Evolutionary conservation across 768 basidiomycete species (phyloP), one percentile per base, ranked within the genome.

Genomic region (Phanerochaete sordida): DNA sequence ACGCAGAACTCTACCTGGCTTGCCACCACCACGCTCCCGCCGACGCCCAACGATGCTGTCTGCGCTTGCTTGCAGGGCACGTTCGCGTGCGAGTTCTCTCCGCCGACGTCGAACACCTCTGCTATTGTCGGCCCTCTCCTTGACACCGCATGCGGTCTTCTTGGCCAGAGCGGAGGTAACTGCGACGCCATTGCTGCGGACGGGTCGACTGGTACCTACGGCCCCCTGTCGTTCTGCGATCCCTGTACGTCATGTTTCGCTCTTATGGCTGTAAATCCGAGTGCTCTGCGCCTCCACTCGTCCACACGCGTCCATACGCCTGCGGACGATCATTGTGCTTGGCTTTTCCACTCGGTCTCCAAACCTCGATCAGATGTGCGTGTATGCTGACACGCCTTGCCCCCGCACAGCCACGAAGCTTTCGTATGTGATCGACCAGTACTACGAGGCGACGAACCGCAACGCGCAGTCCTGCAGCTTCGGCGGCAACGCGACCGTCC

Each of bases 361-460:
- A 30, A 19, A 19, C 33, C n/a, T 35, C 33, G 33, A 35, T 21
- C 48, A 57, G 45, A 56, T 56, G 62, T 21, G 60, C 52, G 44
- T 35, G 15, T 23, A n/a, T n/a, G 28, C 48, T 49, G 24, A 49
- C 48, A 49, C 24, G 26, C 26, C 39, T 43, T 43, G 39, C 19
- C 11, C 24, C 56, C 39, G 35, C 6, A 44, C 61, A 91, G 91
- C 82, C 44, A 79, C 89, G 73, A 88, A 93, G 78, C 74, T 93
- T 35, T 91, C 90, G 23, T 96, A 84, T 70, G 85, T 88, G 50
- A 90, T 95, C 84, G 89, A 83, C 71, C 76, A 85, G 60, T 93
- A 82, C 71, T 95, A 88, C 69, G 84, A 90, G 67, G 70, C 77
- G 30, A 82, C 82, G 57, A 81, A 81, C 70, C 81, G 82, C 62